Conservation (phyloP, 2,329 filamentous ascomycete genomes). For the Gliomastix tumulicola region DNA sequence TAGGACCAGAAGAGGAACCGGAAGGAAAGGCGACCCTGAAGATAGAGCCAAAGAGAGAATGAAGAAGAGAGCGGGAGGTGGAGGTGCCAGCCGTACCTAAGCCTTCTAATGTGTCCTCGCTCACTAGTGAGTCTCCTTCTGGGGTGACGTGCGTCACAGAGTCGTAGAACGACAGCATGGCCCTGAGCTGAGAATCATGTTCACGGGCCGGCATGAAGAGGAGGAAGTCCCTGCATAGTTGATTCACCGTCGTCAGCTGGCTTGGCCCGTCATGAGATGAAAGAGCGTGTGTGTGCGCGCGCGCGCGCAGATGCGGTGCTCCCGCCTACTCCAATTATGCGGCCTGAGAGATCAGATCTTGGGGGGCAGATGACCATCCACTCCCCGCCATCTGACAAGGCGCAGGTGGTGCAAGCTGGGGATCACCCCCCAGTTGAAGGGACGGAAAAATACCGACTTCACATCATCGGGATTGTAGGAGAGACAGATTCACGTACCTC, state of each 20-base stretch:
- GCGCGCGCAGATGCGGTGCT: too few relatives aligned
- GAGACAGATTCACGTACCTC: conserved; percentile 63
- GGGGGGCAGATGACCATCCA: too few relatives aligned
- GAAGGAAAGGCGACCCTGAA: conserved; percentile 55
- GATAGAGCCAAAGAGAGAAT: conserved; percentile 70
- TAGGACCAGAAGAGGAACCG: conserved; percentile 21
- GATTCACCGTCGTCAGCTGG: too few relatives aligned
- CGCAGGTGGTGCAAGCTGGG: too few relatives aligned
- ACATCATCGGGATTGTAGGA: neutral
- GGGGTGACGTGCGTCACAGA: conserved; percentile 82
- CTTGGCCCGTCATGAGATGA: too few relatives aligned
- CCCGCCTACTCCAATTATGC: too few relatives aligned
- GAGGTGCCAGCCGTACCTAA: conserved; percentile 73
- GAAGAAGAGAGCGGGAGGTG: conserved; percentile 48
- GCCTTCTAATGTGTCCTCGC: conserved; percentile 84
- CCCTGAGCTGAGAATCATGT: conserved; percentile 63
- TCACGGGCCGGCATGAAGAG: conserved; percentile 71
- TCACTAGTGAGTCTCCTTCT: conserved; percentile 89
- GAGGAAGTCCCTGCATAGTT: conserved; percentile 84
- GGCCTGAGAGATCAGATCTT: too few relatives aligned
- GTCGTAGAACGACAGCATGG: conserved; percentile 86
- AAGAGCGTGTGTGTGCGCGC: too few relatives aligned
- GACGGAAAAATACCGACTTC: too few relatives aligned
- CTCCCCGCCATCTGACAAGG: conserved; percentile 3
- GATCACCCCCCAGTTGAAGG: too few relatives aligned